Conservation (phyloP, 768 basidiomycete genomes). For the Kwoniella bestiolae region DNA sequence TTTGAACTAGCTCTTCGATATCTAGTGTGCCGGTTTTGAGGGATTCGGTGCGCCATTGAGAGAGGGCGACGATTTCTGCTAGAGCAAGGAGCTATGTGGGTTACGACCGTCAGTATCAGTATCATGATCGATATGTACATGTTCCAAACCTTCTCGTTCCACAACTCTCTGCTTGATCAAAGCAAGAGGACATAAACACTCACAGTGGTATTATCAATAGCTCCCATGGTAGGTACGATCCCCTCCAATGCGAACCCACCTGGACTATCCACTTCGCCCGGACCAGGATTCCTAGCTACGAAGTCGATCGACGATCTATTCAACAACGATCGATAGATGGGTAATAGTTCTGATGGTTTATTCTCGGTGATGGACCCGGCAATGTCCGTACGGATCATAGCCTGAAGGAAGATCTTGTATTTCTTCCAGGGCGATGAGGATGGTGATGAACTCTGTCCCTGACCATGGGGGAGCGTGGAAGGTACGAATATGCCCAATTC, state of each 20-base stretch:
- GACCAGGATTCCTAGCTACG: neutral
- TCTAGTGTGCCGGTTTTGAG: neutral
- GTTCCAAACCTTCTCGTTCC: neutral
- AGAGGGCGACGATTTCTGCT: conserved; percentile 3
- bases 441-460: neutral
- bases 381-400: conserved; percentile 5
- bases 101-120: too few relatives aligned
- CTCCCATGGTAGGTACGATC: neutral
- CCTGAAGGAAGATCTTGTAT: neutral
- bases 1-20: conserved; percentile 5
- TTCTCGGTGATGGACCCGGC: neutral
- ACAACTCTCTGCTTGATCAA: neutral
- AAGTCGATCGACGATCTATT: neutral
- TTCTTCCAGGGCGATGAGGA: neutral
- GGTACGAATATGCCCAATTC: neutral
- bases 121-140: neutral
- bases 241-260: too few relatives aligned
- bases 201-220: conserved; percentile 11
- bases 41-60: neutral
- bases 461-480: neutral
- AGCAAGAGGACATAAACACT: neutral
- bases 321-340: neutral
- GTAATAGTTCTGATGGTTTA: conserved; percentile 4
- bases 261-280: neutral
- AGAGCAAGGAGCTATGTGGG: neutral